These are phyloP conservation scores for Trichosporon coremiiforme DNA, from an alignment of 1,284 basidiomycete species.

Conservation along the genomic window DNA sequence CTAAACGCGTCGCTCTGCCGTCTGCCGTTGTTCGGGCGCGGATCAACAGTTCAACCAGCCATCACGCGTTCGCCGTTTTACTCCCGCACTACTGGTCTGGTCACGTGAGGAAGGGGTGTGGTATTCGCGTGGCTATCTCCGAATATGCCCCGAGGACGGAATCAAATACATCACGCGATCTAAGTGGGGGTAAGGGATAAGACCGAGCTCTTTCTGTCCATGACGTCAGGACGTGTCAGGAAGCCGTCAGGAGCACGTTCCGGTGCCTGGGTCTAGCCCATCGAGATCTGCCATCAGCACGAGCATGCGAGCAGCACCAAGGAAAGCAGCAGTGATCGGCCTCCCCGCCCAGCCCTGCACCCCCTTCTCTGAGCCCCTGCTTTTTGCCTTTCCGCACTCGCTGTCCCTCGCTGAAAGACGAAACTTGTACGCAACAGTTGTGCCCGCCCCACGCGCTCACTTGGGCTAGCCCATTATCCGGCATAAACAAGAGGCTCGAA, in stretches of 20 bases:
- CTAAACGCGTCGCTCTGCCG: neutral
- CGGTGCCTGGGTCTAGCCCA: constrained; percentile 2
- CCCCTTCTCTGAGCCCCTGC: neutral
- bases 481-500: neutral
- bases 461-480: neutral
- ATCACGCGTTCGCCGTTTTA: neutral
- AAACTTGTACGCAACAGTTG: neutral
- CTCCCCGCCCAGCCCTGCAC: neutral
- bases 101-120: too few species aligned
- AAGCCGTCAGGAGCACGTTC: neutral
- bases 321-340: neutral
- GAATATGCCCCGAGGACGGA: too few species aligned
- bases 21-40: neutral
- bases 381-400: neutral
- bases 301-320: too few species aligned
- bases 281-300: neutral
- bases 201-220: neutral
- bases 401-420: neutral
- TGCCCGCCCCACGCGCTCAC: neutral
- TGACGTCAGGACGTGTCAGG: neutral
- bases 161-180: neutral
- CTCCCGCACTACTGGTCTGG: too few species aligned
- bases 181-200: neutral
- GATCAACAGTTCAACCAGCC: too few species aligned
- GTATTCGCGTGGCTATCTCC: too few species aligned